A percentile compares a stretch with the other conserved stretches of the same genome.
phyloP scores from a whole-genome alignment of 2,329 filamentous ascomycete species.

The Aspergillus jensenii region DNA sequence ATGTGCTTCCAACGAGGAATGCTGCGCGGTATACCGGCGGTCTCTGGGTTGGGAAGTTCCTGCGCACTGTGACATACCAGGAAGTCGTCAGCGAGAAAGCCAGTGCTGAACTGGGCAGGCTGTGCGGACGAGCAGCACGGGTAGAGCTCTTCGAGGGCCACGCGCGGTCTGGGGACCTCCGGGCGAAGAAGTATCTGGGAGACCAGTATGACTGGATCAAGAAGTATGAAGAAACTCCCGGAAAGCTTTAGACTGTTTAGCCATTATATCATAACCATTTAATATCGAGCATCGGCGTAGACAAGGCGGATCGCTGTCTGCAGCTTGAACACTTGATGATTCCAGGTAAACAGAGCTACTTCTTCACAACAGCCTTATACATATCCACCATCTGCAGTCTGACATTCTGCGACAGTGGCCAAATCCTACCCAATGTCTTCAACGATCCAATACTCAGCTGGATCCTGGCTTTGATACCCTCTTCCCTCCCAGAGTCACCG shows the following conservation, averaged over 20 bases:
- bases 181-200: slow-evolving; percentile 45
- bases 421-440: slow-evolving; percentile 29
- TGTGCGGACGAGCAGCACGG: slow-evolving; percentile 52
- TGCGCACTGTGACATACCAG: slow-evolving; percentile 55
- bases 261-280: too few relatives aligned
- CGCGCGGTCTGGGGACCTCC: slow-evolving; percentile 51
- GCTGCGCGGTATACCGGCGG: slow-evolving; percentile 54
- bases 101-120: slow-evolving; percentile 49
- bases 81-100: slow-evolving; percentile 46
- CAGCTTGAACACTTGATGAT: too few relatives aligned
- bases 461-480: slow-evolving; percentile 29
- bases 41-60: slow-evolving; percentile 57
- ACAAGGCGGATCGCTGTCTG: too few relatives aligned
- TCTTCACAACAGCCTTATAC: slow-evolving; percentile 17
- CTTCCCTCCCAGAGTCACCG: slow-evolving; percentile 32
- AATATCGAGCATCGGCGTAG: too few relatives aligned
- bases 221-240: background rate
- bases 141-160: slow-evolving; percentile 56
- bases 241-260: background rate
- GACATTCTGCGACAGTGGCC: slow-evolving; percentile 30
- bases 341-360: background rate
- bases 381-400: slow-evolving; percentile 28
- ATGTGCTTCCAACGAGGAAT: slow-evolving; percentile 52
- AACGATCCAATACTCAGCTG: slow-evolving; percentile 30
- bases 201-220: slow-evolving; percentile 48